A percentile compares a stretch with the other conserved stretches of the same genome.
Evolutionary conservation across 495 filamentous ascomycete genomes (phyloP).

Genomic region (Lasiosphaeria ovina): DNA sequence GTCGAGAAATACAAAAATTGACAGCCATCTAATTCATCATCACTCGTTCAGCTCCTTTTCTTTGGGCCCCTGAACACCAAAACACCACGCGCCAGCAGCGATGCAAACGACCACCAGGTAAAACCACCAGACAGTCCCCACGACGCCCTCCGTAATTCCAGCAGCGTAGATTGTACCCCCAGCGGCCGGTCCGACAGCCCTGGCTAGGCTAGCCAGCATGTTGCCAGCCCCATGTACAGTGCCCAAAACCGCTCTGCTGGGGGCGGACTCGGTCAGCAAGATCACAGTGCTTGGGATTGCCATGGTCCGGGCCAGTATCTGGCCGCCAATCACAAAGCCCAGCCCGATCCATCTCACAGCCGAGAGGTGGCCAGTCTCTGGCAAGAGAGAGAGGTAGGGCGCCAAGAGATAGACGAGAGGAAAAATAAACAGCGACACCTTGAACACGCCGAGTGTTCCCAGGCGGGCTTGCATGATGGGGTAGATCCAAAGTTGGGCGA

Average conservation of each 20-base stretch:
- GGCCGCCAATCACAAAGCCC: constrained; percentile 58
- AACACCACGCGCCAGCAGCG: constrained; percentile 14
- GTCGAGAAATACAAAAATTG: background rate
- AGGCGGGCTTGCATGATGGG: constrained; percentile 57
- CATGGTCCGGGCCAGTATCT: constrained; percentile 72
- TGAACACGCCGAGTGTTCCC: constrained; percentile 61
- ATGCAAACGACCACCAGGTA: constrained; percentile 33
- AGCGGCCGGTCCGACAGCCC: constrained; percentile 65
- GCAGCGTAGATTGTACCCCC: constrained; percentile 62
- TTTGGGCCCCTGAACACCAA: constrained; percentile 4
- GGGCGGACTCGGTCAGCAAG: constrained; percentile 67
- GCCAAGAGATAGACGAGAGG: constrained; percentile 63
- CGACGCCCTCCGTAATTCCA: constrained; percentile 62
- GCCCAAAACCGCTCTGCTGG: constrained; percentile 59
- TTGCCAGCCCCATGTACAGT: constrained; percentile 70
- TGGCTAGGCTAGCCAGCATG: constrained; percentile 56
- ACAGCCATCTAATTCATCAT: background rate
- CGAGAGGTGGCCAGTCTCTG: constrained; percentile 40
- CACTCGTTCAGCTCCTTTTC: background rate
- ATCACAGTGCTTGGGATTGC: constrained; percentile 67
- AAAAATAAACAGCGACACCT: constrained; percentile 59
- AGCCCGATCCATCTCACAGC: constrained; percentile 52
- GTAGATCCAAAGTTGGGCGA: constrained; percentile 69
- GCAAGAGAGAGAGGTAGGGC: constrained; percentile 60
- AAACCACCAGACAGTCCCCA: constrained; percentile 73